Evolutionary conservation across 2,329 filamentous ascomycete genomes (phyloP).

Genomic region (Aspergillus ustus): DNA sequence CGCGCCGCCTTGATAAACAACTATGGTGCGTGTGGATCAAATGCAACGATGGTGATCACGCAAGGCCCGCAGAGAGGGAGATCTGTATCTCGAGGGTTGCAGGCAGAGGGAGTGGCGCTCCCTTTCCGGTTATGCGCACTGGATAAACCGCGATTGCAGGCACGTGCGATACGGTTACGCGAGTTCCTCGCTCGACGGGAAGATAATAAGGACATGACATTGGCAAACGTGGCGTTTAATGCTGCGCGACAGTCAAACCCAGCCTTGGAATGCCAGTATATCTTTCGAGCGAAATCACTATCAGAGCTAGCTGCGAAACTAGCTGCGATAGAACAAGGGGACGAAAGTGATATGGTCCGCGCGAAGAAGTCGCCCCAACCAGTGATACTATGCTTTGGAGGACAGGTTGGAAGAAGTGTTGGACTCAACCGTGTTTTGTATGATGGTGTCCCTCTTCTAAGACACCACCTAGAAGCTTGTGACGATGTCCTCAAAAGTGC

Average conservation of each 20-base stretch:
- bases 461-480: slow-evolving; percentile 41
- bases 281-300: slow-evolving; percentile 20
- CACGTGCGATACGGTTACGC: slow-evolving; percentile 11
- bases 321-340: slow-evolving; percentile 2
- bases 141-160: slow-evolving; percentile 19
- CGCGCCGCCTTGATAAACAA: slow-evolving; percentile 33
- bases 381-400: slow-evolving; percentile 45
- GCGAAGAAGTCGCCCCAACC: slow-evolving; percentile 12
- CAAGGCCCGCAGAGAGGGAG: slow-evolving; percentile 3
- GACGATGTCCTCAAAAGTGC: slow-evolving; percentile 30
- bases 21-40: slow-evolving; percentile 36
- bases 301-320: slow-evolving; percentile 18
- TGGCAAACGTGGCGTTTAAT: slow-evolving; percentile 24
- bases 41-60: slow-evolving; percentile 34
- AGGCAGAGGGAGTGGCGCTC: slow-evolving; percentile 2
- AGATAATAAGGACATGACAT: background rate
- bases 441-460: slow-evolving; percentile 29
- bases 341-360: background rate
- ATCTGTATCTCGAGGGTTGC: slow-evolving; percentile 4
- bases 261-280: slow-evolving; percentile 13
- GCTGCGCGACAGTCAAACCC: slow-evolving; percentile 26
- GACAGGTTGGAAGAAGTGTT: slow-evolving; percentile 38
- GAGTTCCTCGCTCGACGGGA: slow-evolving; percentile 4
- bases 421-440: slow-evolving; percentile 34
- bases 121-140: slow-evolving; percentile 23